Conservation (phyloP, 768 basidiomycete genomes). For the Mycena pura region DNA sequence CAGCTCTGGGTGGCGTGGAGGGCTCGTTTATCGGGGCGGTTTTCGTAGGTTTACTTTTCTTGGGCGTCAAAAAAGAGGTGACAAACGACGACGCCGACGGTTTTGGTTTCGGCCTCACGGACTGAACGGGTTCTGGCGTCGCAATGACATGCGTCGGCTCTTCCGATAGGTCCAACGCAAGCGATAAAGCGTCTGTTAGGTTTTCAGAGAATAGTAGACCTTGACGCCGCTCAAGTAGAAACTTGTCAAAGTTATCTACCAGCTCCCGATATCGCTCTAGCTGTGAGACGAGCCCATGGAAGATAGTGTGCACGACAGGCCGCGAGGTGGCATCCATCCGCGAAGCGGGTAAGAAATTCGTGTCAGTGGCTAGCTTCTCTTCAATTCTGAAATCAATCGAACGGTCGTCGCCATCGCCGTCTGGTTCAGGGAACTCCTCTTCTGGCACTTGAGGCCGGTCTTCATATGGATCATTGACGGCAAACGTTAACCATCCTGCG, state of each 20-base stretch:
- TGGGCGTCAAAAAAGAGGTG: conserved; percentile 82
- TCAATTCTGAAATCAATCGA: conserved; percentile 82
- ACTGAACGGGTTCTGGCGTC: conserved; percentile 39
- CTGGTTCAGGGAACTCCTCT: conserved; percentile 30
- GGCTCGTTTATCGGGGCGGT: conserved; percentile 46
- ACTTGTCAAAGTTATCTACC: conserved; percentile 84
- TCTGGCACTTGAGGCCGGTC: conserved; percentile 23
- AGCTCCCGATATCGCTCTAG: conserved; percentile 79
- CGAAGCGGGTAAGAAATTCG: conserved; percentile 65
- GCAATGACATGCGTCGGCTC: conserved; percentile 42
- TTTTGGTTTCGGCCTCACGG: conserved; percentile 57
- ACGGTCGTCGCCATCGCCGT: conserved; percentile 76
- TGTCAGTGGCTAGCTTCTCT: conserved; percentile 64
- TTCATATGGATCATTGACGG: conserved; percentile 45
- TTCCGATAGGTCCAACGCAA: conserved; percentile 69
- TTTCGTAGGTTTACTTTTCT: conserved; percentile 60
- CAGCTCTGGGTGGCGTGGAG: conserved; percentile 51
- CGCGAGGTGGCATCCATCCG: conserved; percentile 74
- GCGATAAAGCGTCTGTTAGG: conserved; percentile 84
- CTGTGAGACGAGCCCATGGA: conserved; percentile 81
- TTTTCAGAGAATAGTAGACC: conserved; percentile 93
- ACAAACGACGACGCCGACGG: conserved; percentile 63
- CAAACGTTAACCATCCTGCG: conserved; percentile 88
- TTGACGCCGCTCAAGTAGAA: conserved; percentile 83
- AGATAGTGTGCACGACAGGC: conserved; percentile 82